Percentiles rank a stretch among this genome's conserved stretches.
These are phyloP conservation scores for Colletotrichum ledebouriae DNA, from an alignment of 2,329 filamentous ascomycete species.

Conservation along the genomic window DNA sequence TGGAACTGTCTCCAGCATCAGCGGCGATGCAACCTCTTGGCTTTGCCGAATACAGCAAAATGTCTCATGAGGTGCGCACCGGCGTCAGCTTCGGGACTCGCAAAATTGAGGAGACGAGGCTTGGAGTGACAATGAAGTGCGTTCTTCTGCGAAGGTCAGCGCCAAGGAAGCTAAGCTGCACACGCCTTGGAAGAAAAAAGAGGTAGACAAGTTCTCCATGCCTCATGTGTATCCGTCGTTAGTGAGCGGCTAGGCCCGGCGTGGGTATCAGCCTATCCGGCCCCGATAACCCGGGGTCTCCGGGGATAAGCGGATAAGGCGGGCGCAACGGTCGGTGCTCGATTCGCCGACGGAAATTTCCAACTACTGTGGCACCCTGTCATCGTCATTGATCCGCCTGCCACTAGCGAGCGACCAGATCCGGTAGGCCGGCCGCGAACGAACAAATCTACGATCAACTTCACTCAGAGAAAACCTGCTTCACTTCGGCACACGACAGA, in stretches of 20 bases:
- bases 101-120: no score
- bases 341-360: conserved; percentile 35
- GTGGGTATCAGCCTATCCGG: conserved; percentile 27
- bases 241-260: conserved; percentile 10
- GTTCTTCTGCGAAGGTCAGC: no score
- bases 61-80: conserved; percentile 12
- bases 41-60: conserved; percentile 16
- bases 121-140: no score
- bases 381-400: conserved; percentile 36
- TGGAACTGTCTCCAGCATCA: conserved; percentile 2
- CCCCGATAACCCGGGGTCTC: conserved; percentile 22
- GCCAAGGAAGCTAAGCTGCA: no score
- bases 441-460: background rate
- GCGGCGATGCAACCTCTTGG: background rate
- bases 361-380: conserved; percentile 3
- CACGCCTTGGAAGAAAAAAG: no score
- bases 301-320: conserved; percentile 37
- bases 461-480: conserved; percentile 1
- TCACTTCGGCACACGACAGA: background rate
- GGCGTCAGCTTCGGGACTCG: no score
- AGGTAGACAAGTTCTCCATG: background rate
- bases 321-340: conserved; percentile 27
- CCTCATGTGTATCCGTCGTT: background rate
- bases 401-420: conserved; percentile 15
- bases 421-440: conserved; percentile 12